These are phyloP conservation scores for Naganishia vishniacii DNA, from an alignment of 768 basidiomycete species.

Conservation along the genomic window DNA sequence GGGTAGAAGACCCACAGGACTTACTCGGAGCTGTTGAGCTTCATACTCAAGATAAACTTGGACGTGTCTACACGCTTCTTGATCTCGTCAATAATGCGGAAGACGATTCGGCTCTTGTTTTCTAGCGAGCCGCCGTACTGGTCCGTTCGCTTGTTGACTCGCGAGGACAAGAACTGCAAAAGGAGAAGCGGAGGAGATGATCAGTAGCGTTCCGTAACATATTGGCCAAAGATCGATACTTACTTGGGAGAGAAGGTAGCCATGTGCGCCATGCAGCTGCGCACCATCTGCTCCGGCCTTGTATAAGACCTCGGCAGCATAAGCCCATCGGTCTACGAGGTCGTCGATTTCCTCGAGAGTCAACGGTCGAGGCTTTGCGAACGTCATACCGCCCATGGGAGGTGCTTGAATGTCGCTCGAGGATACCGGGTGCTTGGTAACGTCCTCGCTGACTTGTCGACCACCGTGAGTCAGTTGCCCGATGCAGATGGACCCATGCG, in stretches of 20 bases:
- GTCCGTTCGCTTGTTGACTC: conserved; percentile 50
- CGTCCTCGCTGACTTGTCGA: conserved; percentile 30
- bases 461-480: conserved; percentile 46
- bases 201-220: too few relatives aligned
- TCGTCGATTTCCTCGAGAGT: conserved; percentile 32
- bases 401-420: conserved; percentile 36
- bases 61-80: conserved; percentile 26
- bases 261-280: conserved; percentile 33
- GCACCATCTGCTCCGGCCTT: conserved; percentile 32
- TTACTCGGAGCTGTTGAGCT: conserved; percentile 25
- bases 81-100: conserved; percentile 47
- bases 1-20: background rate
- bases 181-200: background rate
- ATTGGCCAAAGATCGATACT: conserved; percentile 22
- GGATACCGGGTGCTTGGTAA: conserved; percentile 35
- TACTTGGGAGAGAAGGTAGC: conserved; percentile 32
- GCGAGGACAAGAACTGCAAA: conserved; percentile 45
- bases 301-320: conserved; percentile 30
- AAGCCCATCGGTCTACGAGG: conserved; percentile 34
- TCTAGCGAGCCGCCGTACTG: conserved; percentile 47
- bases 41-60: conserved; percentile 27
- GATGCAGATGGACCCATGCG: conserved; percentile 30
- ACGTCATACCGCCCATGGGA: conserved; percentile 33
- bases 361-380: conserved; percentile 33
- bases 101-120: conserved; percentile 48